Evolutionary conservation across 2,329 filamentous ascomycete genomes (phyloP).

Genomic region (Fusarium multiceps): DNA sequence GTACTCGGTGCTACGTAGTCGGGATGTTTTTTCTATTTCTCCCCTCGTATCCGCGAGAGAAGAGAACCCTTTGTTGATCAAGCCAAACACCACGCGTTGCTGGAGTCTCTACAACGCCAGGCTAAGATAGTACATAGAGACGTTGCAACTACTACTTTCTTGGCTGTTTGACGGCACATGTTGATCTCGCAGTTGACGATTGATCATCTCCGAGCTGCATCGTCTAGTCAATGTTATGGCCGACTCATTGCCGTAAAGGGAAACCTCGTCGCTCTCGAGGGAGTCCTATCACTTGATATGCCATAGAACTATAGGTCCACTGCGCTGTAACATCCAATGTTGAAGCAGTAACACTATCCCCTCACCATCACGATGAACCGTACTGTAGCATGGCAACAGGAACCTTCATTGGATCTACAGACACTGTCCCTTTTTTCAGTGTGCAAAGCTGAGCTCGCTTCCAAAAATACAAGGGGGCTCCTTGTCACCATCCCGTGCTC

Average conservation of each 20-base stretch:
- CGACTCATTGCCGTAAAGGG: slow-evolving; percentile 1
- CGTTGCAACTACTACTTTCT: slow-evolving; percentile 6
- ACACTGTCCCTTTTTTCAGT: slow-evolving; percentile 23
- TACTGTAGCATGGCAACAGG: background rate
- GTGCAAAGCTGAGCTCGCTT: slow-evolving; percentile 34
- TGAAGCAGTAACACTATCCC: slow-evolving; percentile 15
- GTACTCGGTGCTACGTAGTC: slow-evolving; percentile 3
- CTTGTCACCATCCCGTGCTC: slow-evolving; percentile 25
- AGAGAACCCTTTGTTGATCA: slow-evolving; percentile 8
- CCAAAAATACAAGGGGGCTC: slow-evolving; percentile 20
- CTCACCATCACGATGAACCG: slow-evolving; percentile 12
- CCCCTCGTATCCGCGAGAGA: slow-evolving; percentile 6
- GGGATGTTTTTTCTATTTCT: background rate
- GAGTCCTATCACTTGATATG: slow-evolving; percentile 6
- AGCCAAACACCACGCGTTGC: background rate
- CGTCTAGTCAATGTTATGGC: background rate
- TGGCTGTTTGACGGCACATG: slow-evolving; percentile 16
- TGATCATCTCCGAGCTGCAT: slow-evolving; percentile 18
- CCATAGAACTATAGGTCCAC: slow-evolving; percentile 14
- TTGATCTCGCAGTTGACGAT: slow-evolving; percentile 1
- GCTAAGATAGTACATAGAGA: background rate
- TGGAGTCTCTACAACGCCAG: background rate
- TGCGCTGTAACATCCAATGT: slow-evolving; percentile 20
- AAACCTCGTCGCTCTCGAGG: slow-evolving; percentile 10
- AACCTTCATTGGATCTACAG: slow-evolving; percentile 14